Conservation (phyloP, 2,329 filamentous ascomycete species). For the Bertia moriformis region DNA sequence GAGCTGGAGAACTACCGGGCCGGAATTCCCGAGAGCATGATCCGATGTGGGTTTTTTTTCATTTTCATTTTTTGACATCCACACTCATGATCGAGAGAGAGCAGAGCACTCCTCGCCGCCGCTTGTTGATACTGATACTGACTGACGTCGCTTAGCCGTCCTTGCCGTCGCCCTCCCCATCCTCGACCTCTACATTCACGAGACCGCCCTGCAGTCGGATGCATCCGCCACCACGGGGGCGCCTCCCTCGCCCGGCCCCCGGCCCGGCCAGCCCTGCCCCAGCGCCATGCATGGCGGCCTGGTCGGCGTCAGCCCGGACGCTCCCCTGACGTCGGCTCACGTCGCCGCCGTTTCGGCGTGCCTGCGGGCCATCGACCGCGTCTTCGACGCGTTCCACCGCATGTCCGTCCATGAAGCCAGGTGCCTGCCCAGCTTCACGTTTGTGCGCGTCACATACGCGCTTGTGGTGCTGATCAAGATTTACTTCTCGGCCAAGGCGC, state of each 20-base stretch:
- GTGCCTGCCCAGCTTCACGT: conserved; percentile 54
- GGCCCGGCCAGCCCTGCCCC: conserved; percentile 11
- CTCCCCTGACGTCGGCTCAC: conserved; percentile 35
- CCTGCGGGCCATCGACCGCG: conserved; percentile 48
- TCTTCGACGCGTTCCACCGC: conserved; percentile 48
- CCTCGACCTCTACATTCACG: conserved; percentile 60
- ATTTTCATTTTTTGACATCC: neutral
- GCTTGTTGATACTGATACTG: conserved; percentile 4
- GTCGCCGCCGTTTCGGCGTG: conserved; percentile 55
- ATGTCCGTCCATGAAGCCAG: conserved; percentile 45
- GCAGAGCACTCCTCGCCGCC: conserved; percentile 1
- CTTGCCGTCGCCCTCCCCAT: conserved; percentile 50
- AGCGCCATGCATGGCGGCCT: neutral
- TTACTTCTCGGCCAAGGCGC: conserved; percentile 50
- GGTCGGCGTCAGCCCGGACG: conserved; percentile 4
- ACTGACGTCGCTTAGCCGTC: conserved; percentile 26
- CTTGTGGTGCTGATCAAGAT: conserved; percentile 62
- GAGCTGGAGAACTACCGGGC: conserved; percentile 45
- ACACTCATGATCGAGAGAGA: neutral
- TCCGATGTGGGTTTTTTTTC: conserved; percentile 38
- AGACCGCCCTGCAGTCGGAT: conserved; percentile 56
- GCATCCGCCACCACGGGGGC: conserved; percentile 26
- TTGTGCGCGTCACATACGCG: conserved; percentile 59
- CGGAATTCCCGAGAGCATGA: conserved; percentile 33
- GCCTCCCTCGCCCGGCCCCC: conserved; percentile 22